Evolutionary conservation across 805 yeast species (phyloP).

Genomic region (Starmerella asiatica): DNA sequence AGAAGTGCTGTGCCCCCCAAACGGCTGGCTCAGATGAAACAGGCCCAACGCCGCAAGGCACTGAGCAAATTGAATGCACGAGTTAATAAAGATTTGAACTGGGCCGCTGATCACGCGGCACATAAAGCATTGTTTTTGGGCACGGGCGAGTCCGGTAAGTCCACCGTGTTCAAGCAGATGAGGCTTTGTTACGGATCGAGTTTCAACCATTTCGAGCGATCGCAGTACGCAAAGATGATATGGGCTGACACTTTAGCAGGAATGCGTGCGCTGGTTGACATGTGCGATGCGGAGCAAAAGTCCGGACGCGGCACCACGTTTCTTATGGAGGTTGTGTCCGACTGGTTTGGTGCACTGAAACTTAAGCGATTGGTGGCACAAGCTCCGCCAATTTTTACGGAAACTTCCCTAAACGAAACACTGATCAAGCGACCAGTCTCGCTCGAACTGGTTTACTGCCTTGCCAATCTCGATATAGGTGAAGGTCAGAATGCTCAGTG

Average conservation of each 20-base stretch:
- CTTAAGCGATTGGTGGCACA: no score
- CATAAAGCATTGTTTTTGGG: constrained; percentile 46
- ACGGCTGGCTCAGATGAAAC: no score
- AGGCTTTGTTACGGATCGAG: constrained; percentile 75
- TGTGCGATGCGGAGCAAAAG: constrained; percentile 13
- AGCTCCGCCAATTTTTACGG: no score
- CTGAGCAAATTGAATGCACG: constrained; percentile 37
- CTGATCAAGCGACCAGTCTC: no score
- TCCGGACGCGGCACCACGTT: neutral
- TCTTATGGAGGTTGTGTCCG: constrained; percentile 1
- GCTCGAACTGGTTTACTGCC: no score
- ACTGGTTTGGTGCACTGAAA: constrained; percentile 15
- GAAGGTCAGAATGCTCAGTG: no score
- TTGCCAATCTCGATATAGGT: no score
- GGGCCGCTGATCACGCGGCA: constrained; percentile 8
- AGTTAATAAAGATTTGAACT: constrained; percentile 30
- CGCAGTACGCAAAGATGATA: constrained; percentile 68
- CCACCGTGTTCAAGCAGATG: constrained; percentile 71
- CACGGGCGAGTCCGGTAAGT: constrained; percentile 78
- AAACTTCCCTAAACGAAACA: no score
- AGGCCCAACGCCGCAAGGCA: no score
- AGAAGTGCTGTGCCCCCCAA: no score
- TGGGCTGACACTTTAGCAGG: constrained; percentile 86
- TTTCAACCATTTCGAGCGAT: constrained; percentile 63
- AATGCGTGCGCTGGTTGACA: constrained; percentile 55